These are phyloP conservation scores for Pseudogymnoascus destructans DNA, from an alignment of 2,329 filamentous ascomycete species.

Conservation along the genomic window DNA sequence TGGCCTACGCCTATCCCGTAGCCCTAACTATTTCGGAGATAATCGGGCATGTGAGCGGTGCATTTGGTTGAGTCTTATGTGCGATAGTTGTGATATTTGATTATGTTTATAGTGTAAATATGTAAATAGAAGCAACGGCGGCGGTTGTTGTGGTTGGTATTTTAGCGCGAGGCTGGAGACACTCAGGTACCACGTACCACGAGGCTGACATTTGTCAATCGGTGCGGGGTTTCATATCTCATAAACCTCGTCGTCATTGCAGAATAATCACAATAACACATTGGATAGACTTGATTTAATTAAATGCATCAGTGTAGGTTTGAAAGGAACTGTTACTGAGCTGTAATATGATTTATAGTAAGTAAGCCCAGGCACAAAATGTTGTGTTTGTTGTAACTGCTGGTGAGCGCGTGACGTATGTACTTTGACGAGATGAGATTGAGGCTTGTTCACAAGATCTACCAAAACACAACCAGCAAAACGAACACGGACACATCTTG, in stretches of 20 bases:
- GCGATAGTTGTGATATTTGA: neutral
- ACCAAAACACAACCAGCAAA: neutral
- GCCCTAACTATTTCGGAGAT: neutral
- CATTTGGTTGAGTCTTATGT: neutral
- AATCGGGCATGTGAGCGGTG: neutral
- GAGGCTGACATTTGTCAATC: neutral
- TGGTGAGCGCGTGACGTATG: neutral
- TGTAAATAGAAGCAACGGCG: constrained; percentile 1
- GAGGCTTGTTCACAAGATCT: neutral
- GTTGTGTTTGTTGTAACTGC: neutral
- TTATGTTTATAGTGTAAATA: constrained; percentile 6
- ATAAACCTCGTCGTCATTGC: neutral
- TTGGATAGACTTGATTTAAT: neutral
- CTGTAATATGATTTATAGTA: neutral
- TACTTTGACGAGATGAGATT: neutral
- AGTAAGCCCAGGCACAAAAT: neutral
- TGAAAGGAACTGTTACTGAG: neutral
- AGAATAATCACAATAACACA: neutral
- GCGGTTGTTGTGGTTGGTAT: neutral
- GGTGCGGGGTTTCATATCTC: neutral
- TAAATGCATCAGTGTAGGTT: neutral
- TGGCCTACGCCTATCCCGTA: neutral
- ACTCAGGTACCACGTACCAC: constrained; percentile 3
- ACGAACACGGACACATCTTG: neutral
- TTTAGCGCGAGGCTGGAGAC: neutral